phyloP scores from a whole-genome alignment of 805 yeast genomes.

The Lachancea fermentati region DNA sequence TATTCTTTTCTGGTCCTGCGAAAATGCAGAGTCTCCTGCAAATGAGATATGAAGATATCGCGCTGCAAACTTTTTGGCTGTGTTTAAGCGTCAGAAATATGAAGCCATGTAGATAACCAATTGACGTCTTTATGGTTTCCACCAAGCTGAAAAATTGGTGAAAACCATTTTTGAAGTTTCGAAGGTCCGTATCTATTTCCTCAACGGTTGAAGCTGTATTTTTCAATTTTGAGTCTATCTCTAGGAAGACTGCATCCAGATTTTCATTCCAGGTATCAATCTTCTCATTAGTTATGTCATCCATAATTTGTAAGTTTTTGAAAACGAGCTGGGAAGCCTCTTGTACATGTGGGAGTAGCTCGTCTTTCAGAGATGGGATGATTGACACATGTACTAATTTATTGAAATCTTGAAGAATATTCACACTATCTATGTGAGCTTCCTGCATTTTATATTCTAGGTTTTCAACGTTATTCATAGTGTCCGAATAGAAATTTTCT shows the following conservation, averaged over 20 bases:
- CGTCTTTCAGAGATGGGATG: conserved; percentile 11
- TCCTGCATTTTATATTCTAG: conserved; percentile 9
- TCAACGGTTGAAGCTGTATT: conserved; percentile 12
- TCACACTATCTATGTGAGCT: conserved; percentile 12
- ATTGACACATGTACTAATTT: conserved; percentile 10
- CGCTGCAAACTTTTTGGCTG: too few relatives aligned
- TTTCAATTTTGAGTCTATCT: conserved; percentile 13
- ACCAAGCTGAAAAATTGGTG: conserved; percentile 2
- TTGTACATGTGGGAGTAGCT: conserved; percentile 28
- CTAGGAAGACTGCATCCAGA: conserved; percentile 12
- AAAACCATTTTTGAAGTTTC: conserved; percentile 7
- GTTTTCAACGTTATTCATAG: not conserved
- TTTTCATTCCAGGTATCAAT: conserved; percentile 15
- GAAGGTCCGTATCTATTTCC: conserved; percentile 12
- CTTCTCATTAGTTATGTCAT: conserved; percentile 10
- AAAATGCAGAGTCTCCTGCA: too few relatives aligned
- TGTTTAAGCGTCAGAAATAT: too few relatives aligned
- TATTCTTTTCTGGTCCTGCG: too few relatives aligned
- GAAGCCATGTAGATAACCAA: too few relatives aligned
- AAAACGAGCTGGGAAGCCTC: conserved; percentile 26
- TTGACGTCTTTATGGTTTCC: not conserved
- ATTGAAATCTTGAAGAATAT: conserved; percentile 11
- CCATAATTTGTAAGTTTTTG: conserved; percentile 12
- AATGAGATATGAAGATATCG: too few relatives aligned
- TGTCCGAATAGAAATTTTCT: not conserved